Evolutionary conservation across 1,284 basidiomycete genomes (phyloP), one percentile per base, ranked within the genome.

Genomic region (Xerocomus amazonicus): DNA sequence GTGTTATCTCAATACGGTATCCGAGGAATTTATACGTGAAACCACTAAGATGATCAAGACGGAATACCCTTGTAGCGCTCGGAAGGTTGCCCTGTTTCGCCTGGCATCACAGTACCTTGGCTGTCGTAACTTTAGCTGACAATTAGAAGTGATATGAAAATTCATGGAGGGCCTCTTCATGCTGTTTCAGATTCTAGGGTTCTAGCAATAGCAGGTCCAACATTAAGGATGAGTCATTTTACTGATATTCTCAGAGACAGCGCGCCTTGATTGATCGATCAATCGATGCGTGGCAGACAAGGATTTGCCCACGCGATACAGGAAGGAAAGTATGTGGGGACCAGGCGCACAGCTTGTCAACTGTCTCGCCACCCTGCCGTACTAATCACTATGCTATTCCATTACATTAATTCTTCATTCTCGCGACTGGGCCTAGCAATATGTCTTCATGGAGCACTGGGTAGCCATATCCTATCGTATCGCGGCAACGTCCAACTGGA

Each of bases 1-100:
- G 74, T 82, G 31, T 70, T 94, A 45, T 58, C 72, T 52, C 79
- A 84, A 62, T 89, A 89, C 66, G 79, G 80, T 56, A 74, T 88
- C 54, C 71, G 70, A 59, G 66, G 70, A 45, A 53, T 55, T 43
- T 44, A 16, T 46, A 45, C 45, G 38, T 56, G 19, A 23, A 45
- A 59, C 47, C 35, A 47, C 16, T 17, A 7, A 47, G 31, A 35
- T n/a, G 26, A 12, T 26, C 48, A 26, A 14, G 47, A 13, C 31
- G 14, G 23, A 51, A 33, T 17, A 40, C 42, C 39, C 34, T 34
- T 33, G 8, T 12, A 19, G n/a, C 35, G 36, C 36, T 12, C 12
- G 12, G 29, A 31, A 12, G 6, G 19, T 23, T 23, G 19, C 19
- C 19, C 13, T 9, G 43, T 36, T 27, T 56, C 8, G 45, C 19